phyloP scores from a whole-genome alignment of 2,329 filamentous ascomycete species.

The Aspergillus oerlinghausenensis region DNA sequence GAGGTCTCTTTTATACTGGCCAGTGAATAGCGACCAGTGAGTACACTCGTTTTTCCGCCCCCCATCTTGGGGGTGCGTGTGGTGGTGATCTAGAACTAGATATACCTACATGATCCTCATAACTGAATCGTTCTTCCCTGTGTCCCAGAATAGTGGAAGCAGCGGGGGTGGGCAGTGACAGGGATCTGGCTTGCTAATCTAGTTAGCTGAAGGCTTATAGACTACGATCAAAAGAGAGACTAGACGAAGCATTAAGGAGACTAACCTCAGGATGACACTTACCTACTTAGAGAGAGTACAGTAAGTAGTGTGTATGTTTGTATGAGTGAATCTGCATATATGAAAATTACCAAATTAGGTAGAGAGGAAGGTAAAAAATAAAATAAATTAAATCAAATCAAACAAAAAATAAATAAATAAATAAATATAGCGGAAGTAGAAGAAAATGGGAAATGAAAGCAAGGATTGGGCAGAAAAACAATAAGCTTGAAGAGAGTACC shows the following conservation, averaged over 20 bases:
- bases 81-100: conserved; percentile 28
- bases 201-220: conserved; percentile 13
- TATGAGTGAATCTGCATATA: conserved; percentile 1
- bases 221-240: conserved; percentile 3
- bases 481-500: background rate
- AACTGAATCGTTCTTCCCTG: conserved; percentile 9
- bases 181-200: conserved; percentile 15
- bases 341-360: background rate
- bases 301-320: background rate
- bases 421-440: background rate
- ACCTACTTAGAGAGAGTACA: background rate
- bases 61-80: background rate
- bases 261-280: background rate
- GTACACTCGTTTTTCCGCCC: conserved; percentile 1
- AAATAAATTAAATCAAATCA: background rate
- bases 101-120: conserved; percentile 16
- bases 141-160: conserved; percentile 24
- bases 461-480: conserved; percentile 4
- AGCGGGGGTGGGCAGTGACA: conserved; percentile 20
- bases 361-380: background rate
- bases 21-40: background rate
- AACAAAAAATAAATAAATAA: background rate
- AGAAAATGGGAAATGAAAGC: conserved; percentile 3
- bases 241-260: background rate
- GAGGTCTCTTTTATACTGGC: background rate